Conservation (phyloP, 495 filamentous ascomycete species). For the Antarctomyces pellizariae region DNA sequence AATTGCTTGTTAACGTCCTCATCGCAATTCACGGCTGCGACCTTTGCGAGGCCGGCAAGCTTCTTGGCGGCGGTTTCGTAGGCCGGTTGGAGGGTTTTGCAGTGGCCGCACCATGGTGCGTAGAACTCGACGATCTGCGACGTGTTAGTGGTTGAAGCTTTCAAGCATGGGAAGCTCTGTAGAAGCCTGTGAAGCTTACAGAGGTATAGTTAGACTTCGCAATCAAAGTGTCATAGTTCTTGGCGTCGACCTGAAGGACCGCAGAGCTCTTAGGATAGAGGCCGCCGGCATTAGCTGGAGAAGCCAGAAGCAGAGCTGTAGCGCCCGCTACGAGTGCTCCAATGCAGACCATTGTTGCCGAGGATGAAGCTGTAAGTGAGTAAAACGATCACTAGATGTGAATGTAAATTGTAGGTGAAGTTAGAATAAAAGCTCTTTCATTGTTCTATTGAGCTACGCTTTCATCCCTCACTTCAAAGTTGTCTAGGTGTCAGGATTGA, state of each 20-base stretch:
- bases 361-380: no score
- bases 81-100: conserved; percentile 80
- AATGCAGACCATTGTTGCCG: conserved; percentile 11
- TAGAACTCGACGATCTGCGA: conserved; percentile 54
- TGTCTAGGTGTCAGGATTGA: no score
- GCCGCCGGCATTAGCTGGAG: conserved; percentile 38
- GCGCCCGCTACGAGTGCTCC: conserved; percentile 13
- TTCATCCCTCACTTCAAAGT: no score
- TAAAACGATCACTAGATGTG: no score
- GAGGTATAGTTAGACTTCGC: conserved; percentile 77
- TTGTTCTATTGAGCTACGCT: no score
- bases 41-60: conserved; percentile 75
- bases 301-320: conserved; percentile 28
- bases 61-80: conserved; percentile 85
- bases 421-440: no score
- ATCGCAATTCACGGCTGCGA: conserved; percentile 88
- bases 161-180: not conserved
- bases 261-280: conserved; percentile 74
- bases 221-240: conserved; percentile 66
- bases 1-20: conserved; percentile 81
- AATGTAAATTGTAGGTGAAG: no score
- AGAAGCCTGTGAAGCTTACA: conserved; percentile 26
- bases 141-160: conserved; percentile 4
- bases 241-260: conserved; percentile 68
- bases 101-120: conserved; percentile 91